phyloP scores from a whole-genome alignment of 1,284 basidiomycete species.

The Leccinum subrobustum region DNA sequence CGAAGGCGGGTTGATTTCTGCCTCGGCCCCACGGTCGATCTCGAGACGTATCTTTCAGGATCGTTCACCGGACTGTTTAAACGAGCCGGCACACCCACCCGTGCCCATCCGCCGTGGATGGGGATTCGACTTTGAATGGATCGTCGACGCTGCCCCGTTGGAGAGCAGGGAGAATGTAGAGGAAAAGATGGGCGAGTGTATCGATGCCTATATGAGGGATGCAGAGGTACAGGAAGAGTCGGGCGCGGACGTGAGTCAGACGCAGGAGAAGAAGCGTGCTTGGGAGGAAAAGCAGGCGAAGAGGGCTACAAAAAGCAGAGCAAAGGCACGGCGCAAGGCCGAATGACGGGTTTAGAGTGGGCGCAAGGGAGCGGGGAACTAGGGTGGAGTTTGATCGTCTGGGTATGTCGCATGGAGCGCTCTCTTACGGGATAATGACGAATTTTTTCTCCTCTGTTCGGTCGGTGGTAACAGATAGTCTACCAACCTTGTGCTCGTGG shows the following conservation, averaged over 20 bases:
- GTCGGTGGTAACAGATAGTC: background rate
- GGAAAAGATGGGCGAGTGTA: constrained; percentile 66
- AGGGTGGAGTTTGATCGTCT: background rate
- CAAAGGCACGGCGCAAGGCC: constrained; percentile 27
- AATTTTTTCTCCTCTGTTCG: background rate
- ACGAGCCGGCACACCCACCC: background rate
- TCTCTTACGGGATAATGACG: constrained; percentile 8
- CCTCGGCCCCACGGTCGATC: constrained; percentile 38
- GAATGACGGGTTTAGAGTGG: constrained; percentile 9
- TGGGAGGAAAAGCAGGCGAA: constrained; percentile 50
- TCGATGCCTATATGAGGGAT: constrained; percentile 50
- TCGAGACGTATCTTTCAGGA: constrained; percentile 3
- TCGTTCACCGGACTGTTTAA: background rate
- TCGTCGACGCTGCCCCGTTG: constrained; percentile 19
- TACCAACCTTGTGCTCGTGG: background rate
- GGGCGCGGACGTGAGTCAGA: constrained; percentile 60
- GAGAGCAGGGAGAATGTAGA: constrained; percentile 40
- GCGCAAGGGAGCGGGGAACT: background rate
- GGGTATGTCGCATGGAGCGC: constrained; percentile 15
- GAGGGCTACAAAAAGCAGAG: constrained; percentile 34
- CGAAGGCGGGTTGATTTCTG: too few species aligned
- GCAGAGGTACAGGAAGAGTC: constrained; percentile 48
- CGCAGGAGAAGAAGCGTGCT: constrained; percentile 66
- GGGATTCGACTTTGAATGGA: constrained; percentile 84
- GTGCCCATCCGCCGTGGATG: constrained; percentile 49